Conservation (phyloP, 2,329 filamentous ascomycete genomes). For the Nigrospora sphaerica region DNA sequence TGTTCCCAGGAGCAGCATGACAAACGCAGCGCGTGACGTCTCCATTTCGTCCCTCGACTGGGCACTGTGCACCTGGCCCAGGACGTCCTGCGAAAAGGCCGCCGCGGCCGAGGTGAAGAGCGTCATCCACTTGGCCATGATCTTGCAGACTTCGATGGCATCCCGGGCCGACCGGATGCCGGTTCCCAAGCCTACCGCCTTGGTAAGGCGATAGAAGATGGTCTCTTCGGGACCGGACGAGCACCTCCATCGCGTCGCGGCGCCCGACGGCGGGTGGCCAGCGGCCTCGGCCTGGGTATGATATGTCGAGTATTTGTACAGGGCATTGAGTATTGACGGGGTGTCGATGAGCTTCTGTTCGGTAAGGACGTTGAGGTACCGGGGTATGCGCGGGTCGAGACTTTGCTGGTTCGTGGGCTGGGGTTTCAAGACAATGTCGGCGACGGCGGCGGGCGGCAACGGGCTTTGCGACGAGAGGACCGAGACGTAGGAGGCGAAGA, state of each 20-base stretch:
- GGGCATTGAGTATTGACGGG: slow-evolving; percentile 44
- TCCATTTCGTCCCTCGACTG: slow-evolving; percentile 51
- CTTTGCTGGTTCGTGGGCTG: slow-evolving; percentile 37
- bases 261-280: slow-evolving; percentile 9
- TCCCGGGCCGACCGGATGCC: slow-evolving; percentile 38
- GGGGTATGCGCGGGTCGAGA: slow-evolving; percentile 51
- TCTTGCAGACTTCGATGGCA: slow-evolving; percentile 41
- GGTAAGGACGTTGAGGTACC: slow-evolving; percentile 52
- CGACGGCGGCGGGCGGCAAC: slow-evolving; percentile 41
- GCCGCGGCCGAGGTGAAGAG: slow-evolving; percentile 46
- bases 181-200: slow-evolving; percentile 61
- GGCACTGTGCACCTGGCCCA: slow-evolving; percentile 35
- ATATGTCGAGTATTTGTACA: slow-evolving; percentile 51
- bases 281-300: slow-evolving; percentile 27
- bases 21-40: slow-evolving; percentile 53
- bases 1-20: slow-evolving; percentile 54
- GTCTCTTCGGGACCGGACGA: slow-evolving; percentile 72
- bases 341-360: slow-evolving; percentile 44
- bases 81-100: slow-evolving; percentile 38
- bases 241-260: slow-evolving; percentile 39
- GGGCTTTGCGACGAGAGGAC: slow-evolving; percentile 44
- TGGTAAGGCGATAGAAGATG: slow-evolving; percentile 87
- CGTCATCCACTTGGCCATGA: slow-evolving; percentile 52
- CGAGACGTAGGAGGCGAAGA: slow-evolving; percentile 44
- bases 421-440: slow-evolving; percentile 53